These are phyloP conservation scores for Cladorrhinum sp. DNA, from an alignment of 2,329 filamentous ascomycete species.

Conservation along the genomic window DNA sequence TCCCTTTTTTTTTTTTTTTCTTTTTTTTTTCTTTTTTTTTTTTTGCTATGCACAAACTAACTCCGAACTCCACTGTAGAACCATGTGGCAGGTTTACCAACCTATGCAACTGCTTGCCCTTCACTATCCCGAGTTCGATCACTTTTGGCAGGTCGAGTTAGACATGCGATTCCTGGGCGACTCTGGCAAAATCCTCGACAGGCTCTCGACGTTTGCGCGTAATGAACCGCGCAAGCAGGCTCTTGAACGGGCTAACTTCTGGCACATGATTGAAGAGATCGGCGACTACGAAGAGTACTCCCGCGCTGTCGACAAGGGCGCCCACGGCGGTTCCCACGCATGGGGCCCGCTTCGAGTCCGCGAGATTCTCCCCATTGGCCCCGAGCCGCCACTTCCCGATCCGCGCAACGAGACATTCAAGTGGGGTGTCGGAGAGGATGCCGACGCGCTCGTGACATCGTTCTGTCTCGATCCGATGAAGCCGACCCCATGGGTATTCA, in stretches of 20 bases:
- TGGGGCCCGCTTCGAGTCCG: slow-evolving; percentile 33
- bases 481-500: slow-evolving; percentile 33
- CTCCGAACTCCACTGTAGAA: slow-evolving; percentile 18
- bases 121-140: slow-evolving; percentile 36
- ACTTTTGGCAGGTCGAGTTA: slow-evolving; percentile 44
- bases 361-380: slow-evolving; percentile 32
- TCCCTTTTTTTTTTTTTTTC: background rate
- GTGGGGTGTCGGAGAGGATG: slow-evolving; percentile 37
- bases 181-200: slow-evolving; percentile 32
- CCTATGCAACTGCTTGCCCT: slow-evolving; percentile 35
- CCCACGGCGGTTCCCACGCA: slow-evolving; percentile 29
- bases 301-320: slow-evolving; percentile 26
- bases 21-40: background rate
- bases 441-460: slow-evolving; percentile 32
- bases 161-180: slow-evolving; percentile 39
- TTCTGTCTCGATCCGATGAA: slow-evolving; percentile 31
- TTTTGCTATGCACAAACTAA: background rate
- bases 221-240: slow-evolving; percentile 55
- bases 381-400: slow-evolving; percentile 27
- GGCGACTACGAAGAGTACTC: slow-evolving; percentile 46
- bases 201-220: slow-evolving; percentile 41
- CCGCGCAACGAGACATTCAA: slow-evolving; percentile 28
- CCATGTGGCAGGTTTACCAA: slow-evolving; percentile 35
- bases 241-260: slow-evolving; percentile 56
- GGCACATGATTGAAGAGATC: slow-evolving; percentile 52